Percentiles rank a stretch among this genome's conserved stretches.
Evolutionary conservation across 2,329 filamentous ascomycete species (phyloP).

Genomic region (Monosporascus ibericus): DNA sequence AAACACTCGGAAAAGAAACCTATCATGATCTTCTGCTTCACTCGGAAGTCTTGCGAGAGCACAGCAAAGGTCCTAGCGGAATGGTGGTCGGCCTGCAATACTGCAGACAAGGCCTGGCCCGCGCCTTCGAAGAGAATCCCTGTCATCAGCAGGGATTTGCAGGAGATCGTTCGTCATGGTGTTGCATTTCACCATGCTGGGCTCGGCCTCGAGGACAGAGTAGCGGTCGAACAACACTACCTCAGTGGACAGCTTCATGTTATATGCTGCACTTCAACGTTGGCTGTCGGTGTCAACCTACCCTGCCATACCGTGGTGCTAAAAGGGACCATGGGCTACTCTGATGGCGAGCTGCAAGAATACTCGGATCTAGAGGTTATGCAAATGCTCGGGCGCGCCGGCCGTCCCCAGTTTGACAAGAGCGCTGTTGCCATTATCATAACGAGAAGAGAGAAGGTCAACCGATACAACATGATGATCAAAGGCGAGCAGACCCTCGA

Average conservation of each 20-base stretch:
- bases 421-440: conserved; percentile 74
- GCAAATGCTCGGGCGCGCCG: conserved; percentile 85
- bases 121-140: conserved; percentile 43
- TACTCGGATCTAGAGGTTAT: conserved; percentile 80
- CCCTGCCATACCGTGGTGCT: conserved; percentile 79
- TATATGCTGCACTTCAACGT: conserved; percentile 81
- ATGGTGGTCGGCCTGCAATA: conserved; percentile 51
- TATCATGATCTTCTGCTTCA: conserved; percentile 79
- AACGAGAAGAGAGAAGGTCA: conserved; percentile 59
- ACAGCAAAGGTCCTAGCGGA: conserved; percentile 64
- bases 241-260: conserved; percentile 66
- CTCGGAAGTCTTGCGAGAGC: conserved; percentile 60
- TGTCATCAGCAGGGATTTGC: conserved; percentile 55
- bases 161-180: conserved; percentile 42
- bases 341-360: conserved; percentile 55
- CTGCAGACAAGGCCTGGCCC: conserved; percentile 56
- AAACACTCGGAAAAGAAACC: conserved; percentile 67
- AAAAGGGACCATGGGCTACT: conserved; percentile 69
- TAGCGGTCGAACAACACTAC: conserved; percentile 61
- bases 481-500: conserved; percentile 69
- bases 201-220: conserved; percentile 57
- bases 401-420: conserved; percentile 75
- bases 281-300: conserved; percentile 78
- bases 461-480: conserved; percentile 66
- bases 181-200: conserved; percentile 83